These are phyloP conservation scores for Dioscorea dumetorum DNA, from an alignment of 106 monocot species.

Conservation along the genomic window DNA sequence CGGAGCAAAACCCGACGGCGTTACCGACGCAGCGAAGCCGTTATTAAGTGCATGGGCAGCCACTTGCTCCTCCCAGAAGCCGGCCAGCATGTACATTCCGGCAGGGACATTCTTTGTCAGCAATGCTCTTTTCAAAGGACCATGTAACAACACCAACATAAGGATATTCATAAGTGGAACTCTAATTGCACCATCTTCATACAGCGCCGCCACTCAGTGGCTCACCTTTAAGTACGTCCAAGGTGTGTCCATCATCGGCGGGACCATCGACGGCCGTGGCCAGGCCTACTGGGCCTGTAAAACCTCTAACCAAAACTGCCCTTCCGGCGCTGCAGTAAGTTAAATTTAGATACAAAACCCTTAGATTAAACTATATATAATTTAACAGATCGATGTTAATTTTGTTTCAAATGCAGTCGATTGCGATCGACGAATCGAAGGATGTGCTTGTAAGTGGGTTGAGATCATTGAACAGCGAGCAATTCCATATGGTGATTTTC, in stretches of 20 bases:
- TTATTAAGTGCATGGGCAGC: constrained; percentile 40
- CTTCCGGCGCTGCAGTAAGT: constrained; percentile 5
- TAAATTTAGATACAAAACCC: not conserved
- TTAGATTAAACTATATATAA: not conserved
- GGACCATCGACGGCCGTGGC: constrained; percentile 6
- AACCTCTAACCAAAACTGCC: constrained; percentile 4
- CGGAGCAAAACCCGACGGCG: constrained; percentile 35
- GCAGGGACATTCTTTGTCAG: constrained; percentile 29
- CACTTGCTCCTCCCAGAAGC: constrained; percentile 18
- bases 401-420: constrained; percentile 5
- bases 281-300: constrained; percentile 11
- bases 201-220: constrained; percentile 6
- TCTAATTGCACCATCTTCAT: constrained; percentile 26
- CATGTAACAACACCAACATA: constrained; percentile 23
- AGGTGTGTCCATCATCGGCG: constrained; percentile 19
- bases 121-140: constrained; percentile 25
- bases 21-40: constrained; percentile 27
- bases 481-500: constrained; percentile 22
- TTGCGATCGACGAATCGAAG: constrained; percentile 10
- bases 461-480: constrained; percentile 29
- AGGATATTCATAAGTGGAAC: constrained; percentile 26
- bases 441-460: constrained; percentile 14
- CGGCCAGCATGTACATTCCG: constrained; percentile 31
- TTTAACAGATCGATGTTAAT: not conserved
- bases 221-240: constrained; percentile 25